Conservation (phyloP, 176 grass and related monocot genomes). For the Avena eriantha region DNA sequence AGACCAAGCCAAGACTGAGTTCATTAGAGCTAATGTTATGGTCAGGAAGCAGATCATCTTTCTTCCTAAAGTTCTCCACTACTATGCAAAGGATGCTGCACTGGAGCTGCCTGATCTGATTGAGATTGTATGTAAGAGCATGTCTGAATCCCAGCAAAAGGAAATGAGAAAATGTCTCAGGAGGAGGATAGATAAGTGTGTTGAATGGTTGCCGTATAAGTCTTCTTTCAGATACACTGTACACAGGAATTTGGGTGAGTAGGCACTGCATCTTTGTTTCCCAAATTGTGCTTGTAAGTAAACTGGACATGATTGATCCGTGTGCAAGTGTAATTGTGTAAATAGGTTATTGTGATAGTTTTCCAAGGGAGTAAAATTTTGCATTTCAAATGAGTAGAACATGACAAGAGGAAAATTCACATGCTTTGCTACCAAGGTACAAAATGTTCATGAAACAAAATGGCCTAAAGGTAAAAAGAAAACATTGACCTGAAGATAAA, state of each 20-base stretch:
- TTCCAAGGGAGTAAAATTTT: not conserved
- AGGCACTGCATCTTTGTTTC: constrained; percentile 33
- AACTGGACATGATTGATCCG: constrained; percentile 14
- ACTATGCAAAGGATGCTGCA: constrained; percentile 78
- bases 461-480: constrained; percentile 35
- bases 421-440: constrained; percentile 23
- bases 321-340: constrained; percentile 9
- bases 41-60: constrained; percentile 70
- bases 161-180: constrained; percentile 66
- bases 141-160: constrained; percentile 66
- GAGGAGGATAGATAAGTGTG: constrained; percentile 69
- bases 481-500: constrained; percentile 34
- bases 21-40: constrained; percentile 70
- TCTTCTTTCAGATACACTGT: constrained; percentile 88
- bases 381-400: constrained; percentile 15
- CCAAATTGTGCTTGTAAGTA: constrained; percentile 38
- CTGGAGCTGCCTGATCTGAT: constrained; percentile 67
- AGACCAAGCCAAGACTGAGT: constrained; percentile 75
- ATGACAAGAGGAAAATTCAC: constrained; percentile 7
- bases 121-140: constrained; percentile 73
- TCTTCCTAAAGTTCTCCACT: constrained; percentile 81
- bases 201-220: constrained; percentile 88
- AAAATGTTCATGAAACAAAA: constrained; percentile 41
- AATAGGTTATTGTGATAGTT: constrained; percentile 38
- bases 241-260: constrained; percentile 75